These are phyloP conservation scores for Acmispon strigosus DNA, from an alignment of 306 rosid species.

Conservation along the genomic window DNA sequence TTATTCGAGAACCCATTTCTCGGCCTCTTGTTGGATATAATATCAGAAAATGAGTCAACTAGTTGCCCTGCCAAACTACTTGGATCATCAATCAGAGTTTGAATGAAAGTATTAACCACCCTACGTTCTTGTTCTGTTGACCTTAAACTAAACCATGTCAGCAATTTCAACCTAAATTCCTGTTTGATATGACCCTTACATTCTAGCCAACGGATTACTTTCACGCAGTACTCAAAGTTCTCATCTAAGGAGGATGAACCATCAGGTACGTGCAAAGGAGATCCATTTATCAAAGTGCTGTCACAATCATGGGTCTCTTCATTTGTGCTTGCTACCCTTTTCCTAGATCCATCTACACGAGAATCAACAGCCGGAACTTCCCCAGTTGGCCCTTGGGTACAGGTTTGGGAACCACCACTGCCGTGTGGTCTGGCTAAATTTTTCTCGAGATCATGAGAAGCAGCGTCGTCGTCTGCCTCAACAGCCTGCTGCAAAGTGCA, in stretches of 20 bases:
- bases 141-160: conserved; percentile 99
- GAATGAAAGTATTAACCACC: conserved; percentile 97
- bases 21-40: conserved; percentile 80
- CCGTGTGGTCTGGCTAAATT: conserved; percentile 75
- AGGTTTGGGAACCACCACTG: conserved; percentile 90
- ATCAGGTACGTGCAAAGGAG: conserved; percentile 55
- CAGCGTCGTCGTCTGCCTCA: conserved; percentile 91
- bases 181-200: conserved; percentile 88
- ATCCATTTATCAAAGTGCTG: conserved; percentile 86
- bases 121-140: conserved; percentile 96
- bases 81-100: conserved; percentile 91
- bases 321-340: conserved; percentile 53
- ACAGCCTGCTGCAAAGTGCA: conserved; percentile 88
- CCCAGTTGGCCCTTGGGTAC: conserved; percentile 54
- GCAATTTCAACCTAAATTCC: conserved; percentile 88
- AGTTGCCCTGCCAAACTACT: conserved; percentile 98
- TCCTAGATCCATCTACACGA: conserved; percentile 52
- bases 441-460: conserved; percentile 73
- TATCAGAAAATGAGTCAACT: conserved; percentile 90
- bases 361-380: conserved; percentile 94
- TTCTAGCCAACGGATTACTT: conserved; percentile 96
- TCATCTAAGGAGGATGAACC: conserved; percentile 79
- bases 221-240: conserved; percentile 94
- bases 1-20: conserved; percentile 62
- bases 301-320: conserved; percentile 94